Base-by-base conservation (phyloP, 441 rosid species). In the Capsella rubella region DNA sequence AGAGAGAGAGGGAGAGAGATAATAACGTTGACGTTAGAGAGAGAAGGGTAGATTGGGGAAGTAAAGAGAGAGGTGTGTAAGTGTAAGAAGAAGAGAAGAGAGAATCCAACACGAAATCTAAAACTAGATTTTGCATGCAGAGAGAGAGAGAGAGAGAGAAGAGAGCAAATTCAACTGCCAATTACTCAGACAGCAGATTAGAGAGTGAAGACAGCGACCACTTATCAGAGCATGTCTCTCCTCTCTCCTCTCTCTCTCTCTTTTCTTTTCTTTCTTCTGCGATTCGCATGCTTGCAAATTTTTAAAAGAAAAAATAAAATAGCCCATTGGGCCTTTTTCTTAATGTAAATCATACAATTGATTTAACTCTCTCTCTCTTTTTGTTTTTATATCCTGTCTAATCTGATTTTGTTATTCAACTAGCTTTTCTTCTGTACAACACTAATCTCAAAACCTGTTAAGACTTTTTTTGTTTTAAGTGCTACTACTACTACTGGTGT, bases 81-180 rank as follows among this genome's bases (percentile, higher is more conserved):
- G 25, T 21, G 25, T 21, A 21, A 21, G 25, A 21, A 21, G 25
- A 21, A 40, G 57, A 8, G 53, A 43, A 21, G 81, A 78, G 81
- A 78, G 77, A 78, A 78, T 78, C 81, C 73, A 78, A 78, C 77
- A 72, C 77, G 73, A 78, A 78, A 78, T 78, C 81, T 78, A 78
- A 72, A 66, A 67, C 47, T 72, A 78, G 81, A 78, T 78, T 72
- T 78, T 78, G 81, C 77, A 78, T 72, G 81, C 74, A 72, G 77
- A 71, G 37, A 32, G 35, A 34, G 8, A 8, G 35, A 34, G 8
- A 8, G 8, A 34, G 37, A 34, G 35, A 32, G 7, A 6, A 6
- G 37, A 32, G 35, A 65, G n/a, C n/a, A 46, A 46, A 59, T 66
- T 78, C 59, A 78, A 72, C 80, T 77, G 80, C 80, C 59, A 77